Base-by-base conservation (phyloP, 495 filamentous ascomycete species). In the Penicillium waksmanii region DNA sequence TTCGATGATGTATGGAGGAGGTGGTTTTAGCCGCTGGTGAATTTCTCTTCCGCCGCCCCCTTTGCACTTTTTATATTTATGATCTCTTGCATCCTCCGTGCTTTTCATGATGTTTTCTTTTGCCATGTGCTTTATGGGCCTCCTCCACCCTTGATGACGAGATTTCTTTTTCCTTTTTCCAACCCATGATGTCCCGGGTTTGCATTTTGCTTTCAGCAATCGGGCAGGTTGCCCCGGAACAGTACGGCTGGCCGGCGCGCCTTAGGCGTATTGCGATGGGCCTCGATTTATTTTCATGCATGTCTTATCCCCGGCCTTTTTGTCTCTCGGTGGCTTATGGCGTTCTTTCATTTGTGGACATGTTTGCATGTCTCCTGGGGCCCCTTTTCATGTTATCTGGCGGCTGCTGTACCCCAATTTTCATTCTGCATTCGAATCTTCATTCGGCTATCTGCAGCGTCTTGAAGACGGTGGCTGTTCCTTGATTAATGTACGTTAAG, bases 401-500 rank as follows among this genome's bases (percentile, higher is more conserved):
- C 71, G 66, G 72, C 65, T 74, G 62, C 52, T 73, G 51, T 64
- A 57, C 71, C 60, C 60, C 66, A 67, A 57, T 53, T 67, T 73
- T 68, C 62, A 57, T 65, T 64, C 73, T 71, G 68, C 70, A 77
- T 71, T 64, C 65, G 70, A 67, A 63, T 64, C 66, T 68, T 64
- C 64, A 50, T 76, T 74, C 69, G 68, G 59, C 63, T 67, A 66
- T 68, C 40, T 54, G 48, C 69, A 73, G 66, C 71, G 68, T 69
- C 67, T 73, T 75, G 69, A 72, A 82, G 82, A 85, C 84, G 61
- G 53, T 64, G 58, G 82, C 85, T 84, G 83, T 84, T 83, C 76
- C 81, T 79, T 82, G 78, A 80, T 77, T 83, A 80, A 87, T 93
- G 89, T 93, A 93, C 86, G 89, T 91, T 92, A 91, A 71, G 66